Base-by-base conservation (phyloP, 2,329 filamentous ascomycete genomes). In the Hawksworthiomyces lignivorus region DNA sequence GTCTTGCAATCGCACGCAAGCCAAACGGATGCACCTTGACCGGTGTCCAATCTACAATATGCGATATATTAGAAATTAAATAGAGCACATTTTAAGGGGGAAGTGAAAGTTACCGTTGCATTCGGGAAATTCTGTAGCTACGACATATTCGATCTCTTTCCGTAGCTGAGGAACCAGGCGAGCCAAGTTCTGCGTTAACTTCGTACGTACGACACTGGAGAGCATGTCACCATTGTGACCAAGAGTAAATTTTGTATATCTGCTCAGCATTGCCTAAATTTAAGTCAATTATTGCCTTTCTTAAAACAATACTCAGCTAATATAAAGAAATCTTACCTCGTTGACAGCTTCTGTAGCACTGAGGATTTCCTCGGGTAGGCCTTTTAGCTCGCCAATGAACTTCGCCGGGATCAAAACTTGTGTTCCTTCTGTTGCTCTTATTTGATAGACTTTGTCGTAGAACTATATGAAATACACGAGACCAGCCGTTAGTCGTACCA, bases 11-110 rank as follows among this genome's bases (percentile, higher is more conserved):
- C 4, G 69, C 62, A 18, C 70, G 62, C 3, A 77, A 61, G 32
- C 72, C 60, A 43, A 76, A 69, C 0, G 68, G 65, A 28, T 74
- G 70, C 50, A 76, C 65, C 49, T 66, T 68, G 38, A 76, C 65
- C 0, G 70, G 54, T 1, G 68, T 75, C 75, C 75, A 78, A 46
- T 77, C 73, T 69, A 41, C 9, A n/a, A 21, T 20, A 17, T n/a
- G 20, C 12, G 21, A 21, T 21, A 22, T 19, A 15, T 6, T 14
- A 30, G 22, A 12, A 17, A 12, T 6, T 33, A 17, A 19, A 22
- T 8, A 14, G 15, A 24, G 1, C 17, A n/a, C n/a, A n/a, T n/a
- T n/a, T n/a, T n/a, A n/a, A n/a, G n/a, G n/a, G n/a, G n/a, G n/a
- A n/a, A n/a, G n/a, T n/a, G n/a, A n/a, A n/a, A n/a, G 51, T 33